phyloP scores from a whole-genome alignment of 257 asterid genomes.

The Vinca minor region DNA sequence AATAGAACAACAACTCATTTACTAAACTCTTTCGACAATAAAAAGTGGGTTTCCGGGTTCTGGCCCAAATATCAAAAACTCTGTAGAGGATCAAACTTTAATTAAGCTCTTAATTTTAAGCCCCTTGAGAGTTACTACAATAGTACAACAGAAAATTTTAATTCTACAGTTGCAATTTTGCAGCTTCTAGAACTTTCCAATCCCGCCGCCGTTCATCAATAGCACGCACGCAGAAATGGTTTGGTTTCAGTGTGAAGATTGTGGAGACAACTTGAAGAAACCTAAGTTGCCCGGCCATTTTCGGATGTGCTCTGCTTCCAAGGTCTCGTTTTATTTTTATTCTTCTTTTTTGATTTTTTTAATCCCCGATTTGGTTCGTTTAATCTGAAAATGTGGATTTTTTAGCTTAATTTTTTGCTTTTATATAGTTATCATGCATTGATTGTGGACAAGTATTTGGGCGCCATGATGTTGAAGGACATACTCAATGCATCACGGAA shows the following conservation, averaged over 20 bases:
- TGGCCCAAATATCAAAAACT: too few species aligned
- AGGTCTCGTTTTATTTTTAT: slow-evolving; percentile 42
- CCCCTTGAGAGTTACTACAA: background rate
- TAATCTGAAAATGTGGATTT: slow-evolving; percentile 1
- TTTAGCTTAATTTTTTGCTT: background rate
- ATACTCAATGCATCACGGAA: slow-evolving; percentile 89
- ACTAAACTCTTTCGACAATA: too few species aligned
- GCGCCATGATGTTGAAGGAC: slow-evolving; percentile 60
- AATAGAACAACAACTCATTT: too few species aligned
- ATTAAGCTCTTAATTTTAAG: too few species aligned
- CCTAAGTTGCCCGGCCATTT: slow-evolving; percentile 84
- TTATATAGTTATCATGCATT: slow-evolving; percentile 67
- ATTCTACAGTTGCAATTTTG: too few species aligned
- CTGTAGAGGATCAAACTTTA: too few species aligned
- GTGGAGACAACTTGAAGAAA: slow-evolving; percentile 89
- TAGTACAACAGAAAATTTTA: too few species aligned
- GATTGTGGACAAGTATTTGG: slow-evolving; percentile 82
- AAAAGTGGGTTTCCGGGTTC: too few species aligned
- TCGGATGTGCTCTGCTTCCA: slow-evolving; percentile 79
- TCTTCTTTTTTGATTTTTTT: background rate
- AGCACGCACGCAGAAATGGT: slow-evolving; percentile 44
- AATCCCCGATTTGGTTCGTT: slow-evolving; percentile 2
- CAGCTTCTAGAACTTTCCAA: too few species aligned
- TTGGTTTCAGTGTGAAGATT: slow-evolving; percentile 98
- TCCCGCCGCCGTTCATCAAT: too few species aligned